These are phyloP conservation scores for Phytophthora rubi DNA, from an alignment of 352 stramenopile genomes.

Conservation along the genomic window DNA sequence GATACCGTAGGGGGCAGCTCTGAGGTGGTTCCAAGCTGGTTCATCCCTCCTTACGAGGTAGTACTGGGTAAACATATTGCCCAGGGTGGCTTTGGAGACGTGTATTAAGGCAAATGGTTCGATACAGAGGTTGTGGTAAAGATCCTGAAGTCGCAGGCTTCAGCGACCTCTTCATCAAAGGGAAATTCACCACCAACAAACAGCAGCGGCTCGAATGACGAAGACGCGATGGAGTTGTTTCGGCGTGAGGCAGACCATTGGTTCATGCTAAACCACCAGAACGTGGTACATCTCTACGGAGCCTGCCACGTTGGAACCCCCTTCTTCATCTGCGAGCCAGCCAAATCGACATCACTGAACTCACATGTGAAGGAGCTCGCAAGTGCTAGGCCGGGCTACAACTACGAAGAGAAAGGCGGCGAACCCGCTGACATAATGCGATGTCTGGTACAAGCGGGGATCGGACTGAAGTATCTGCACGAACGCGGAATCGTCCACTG, in stretches of 20 bases:
- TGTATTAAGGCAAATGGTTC: conserved; percentile 41
- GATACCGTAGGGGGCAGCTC: conserved; percentile 6
- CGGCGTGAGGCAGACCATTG: conserved; percentile 36
- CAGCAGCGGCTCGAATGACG: conserved; percentile 8
- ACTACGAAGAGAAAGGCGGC: conserved; percentile 21
- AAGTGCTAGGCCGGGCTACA: conserved; percentile 8
- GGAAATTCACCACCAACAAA: conserved; percentile 11
- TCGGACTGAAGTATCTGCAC: conserved; percentile 48
- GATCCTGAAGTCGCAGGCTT: conserved; percentile 20
- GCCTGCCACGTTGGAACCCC: conserved; percentile 36
- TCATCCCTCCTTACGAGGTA: conserved; percentile 38
- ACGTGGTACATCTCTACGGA: conserved; percentile 42
- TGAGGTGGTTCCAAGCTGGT: conserved; percentile 36
- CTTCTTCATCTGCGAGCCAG: conserved; percentile 42
- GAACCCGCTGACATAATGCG: conserved; percentile 33
- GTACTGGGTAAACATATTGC: conserved; percentile 23
- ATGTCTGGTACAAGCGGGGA: conserved; percentile 28
- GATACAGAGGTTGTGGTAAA: conserved; percentile 41
- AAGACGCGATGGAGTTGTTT: conserved; percentile 35
- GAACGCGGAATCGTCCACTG: conserved; percentile 38
- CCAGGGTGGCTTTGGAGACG: conserved; percentile 27
- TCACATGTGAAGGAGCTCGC: conserved; percentile 30
- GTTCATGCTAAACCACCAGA: conserved; percentile 42
- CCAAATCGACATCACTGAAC: conserved; percentile 26
- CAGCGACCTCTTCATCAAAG: conserved; percentile 1